A percentile compares a stretch with the other conserved stretches of the same genome.
These are phyloP conservation scores for Ogataea wickerhamii DNA, from an alignment of 805 yeast species.

Conservation along the genomic window DNA sequence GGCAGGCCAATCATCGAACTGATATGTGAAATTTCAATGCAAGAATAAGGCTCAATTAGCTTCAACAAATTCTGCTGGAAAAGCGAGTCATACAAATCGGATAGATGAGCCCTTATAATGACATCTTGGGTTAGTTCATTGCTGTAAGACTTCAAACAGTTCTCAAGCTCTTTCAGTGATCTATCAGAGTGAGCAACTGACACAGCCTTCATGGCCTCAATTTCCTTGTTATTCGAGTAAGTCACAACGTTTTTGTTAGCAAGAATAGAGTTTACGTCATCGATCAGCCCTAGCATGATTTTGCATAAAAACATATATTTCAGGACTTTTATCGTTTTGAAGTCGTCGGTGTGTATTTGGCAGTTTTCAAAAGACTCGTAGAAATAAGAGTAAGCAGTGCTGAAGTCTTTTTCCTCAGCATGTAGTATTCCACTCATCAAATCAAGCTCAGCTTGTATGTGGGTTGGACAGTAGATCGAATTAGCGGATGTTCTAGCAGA, in stretches of 20 bases:
- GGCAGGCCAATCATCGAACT: conserved; percentile 87
- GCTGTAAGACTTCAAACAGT: conserved; percentile 67
- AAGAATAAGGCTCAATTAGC: conserved; percentile 92
- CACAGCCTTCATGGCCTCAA: conserved; percentile 94
- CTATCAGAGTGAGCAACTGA: conserved; percentile 87
- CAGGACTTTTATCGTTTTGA: conserved; percentile 56
- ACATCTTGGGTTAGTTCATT: conserved; percentile 79
- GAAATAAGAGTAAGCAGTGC: conserved; percentile 93
- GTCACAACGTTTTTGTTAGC: conserved; percentile 52
- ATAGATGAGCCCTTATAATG: conserved; percentile 86
- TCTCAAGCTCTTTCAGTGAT: conserved; percentile 86
- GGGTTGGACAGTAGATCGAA: conserved; percentile 91
- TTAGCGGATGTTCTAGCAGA: conserved; percentile 98
- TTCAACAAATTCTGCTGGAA: conserved; percentile 91
- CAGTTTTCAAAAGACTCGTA: conserved; percentile 93
- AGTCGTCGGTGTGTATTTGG: conserved; percentile 46
- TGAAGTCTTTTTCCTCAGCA: conserved; percentile 95
- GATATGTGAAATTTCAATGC: conserved; percentile 89
- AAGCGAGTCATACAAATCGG: conserved; percentile 87
- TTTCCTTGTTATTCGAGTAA: conserved; percentile 62
- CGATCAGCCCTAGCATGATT: conserved; percentile 84
- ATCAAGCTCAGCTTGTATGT: conserved; percentile 90
- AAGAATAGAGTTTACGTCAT: conserved; percentile 78
- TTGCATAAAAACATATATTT: conserved; percentile 92
- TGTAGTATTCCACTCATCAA: conserved; percentile 92